phyloP scores from a whole-genome alignment of 805 yeast genomes.

The Brettanomyces naardenensis region DNA sequence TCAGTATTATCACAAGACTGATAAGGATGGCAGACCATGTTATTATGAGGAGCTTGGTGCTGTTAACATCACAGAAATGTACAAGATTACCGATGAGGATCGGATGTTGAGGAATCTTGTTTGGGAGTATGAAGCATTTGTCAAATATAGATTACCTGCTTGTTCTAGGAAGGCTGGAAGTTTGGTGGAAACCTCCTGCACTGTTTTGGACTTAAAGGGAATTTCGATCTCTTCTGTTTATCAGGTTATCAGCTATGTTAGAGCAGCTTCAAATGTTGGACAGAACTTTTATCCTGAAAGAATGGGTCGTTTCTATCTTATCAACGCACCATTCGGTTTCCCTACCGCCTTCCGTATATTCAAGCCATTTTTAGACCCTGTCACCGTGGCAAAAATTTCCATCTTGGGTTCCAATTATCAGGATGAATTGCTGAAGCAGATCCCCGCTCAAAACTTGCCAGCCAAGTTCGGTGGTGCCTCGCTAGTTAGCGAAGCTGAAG shows the following conservation, averaged over 20 bases:
- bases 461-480: slow-evolving; percentile 83
- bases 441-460: slow-evolving; percentile 91
- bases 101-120: slow-evolving; percentile 93
- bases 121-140: slow-evolving; percentile 95
- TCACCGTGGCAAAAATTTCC: slow-evolving; percentile 90
- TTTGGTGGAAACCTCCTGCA: slow-evolving; percentile 92
- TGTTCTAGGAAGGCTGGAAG: slow-evolving; percentile 76
- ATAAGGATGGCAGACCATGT: slow-evolving; percentile 93
- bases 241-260: slow-evolving; percentile 79
- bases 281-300: slow-evolving; percentile 98
- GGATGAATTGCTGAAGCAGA: slow-evolving; percentile 80
- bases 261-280: slow-evolving; percentile 89
- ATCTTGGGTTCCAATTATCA: slow-evolving; percentile 75
- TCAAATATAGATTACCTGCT: slow-evolving; percentile 80
- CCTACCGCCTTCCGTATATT: slow-evolving; percentile 86
- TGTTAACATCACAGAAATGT: slow-evolving; percentile 85
- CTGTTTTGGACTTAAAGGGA: slow-evolving; percentile 91
- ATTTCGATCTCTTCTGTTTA: slow-evolving; percentile 79
- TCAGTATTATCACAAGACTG: slow-evolving; percentile 95
- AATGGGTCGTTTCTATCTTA: slow-evolving; percentile 95
- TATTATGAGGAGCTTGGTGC: slow-evolving; percentile 91
- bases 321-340: slow-evolving; percentile 97
- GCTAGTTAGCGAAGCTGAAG: slow-evolving; percentile 53
- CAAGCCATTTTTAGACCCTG: slow-evolving; percentile 95
- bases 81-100: slow-evolving; percentile 88